Conservation (phyloP, 805 yeast genomes). For the Candida maesae region DNA sequence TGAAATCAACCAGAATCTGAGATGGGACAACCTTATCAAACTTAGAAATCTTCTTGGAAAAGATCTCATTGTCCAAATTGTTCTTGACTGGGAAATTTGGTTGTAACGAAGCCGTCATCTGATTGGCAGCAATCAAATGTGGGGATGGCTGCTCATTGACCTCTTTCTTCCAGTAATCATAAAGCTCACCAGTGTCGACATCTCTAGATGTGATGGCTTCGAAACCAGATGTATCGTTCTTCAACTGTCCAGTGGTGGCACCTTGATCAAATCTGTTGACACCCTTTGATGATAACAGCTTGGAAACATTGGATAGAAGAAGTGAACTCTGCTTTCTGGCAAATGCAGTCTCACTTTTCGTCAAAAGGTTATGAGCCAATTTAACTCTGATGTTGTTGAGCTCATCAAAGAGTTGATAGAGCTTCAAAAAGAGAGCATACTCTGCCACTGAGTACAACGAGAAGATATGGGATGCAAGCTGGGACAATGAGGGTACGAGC, state of each 20-base stretch:
- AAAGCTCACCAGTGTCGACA: slow-evolving; percentile 52
- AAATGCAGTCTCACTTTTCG: slow-evolving; percentile 45
- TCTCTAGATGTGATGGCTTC: slow-evolving; percentile 68
- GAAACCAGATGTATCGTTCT: slow-evolving; percentile 57
- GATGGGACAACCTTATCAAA: slow-evolving; percentile 45
- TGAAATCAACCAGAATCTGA: slow-evolving; percentile 74
- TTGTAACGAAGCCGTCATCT: slow-evolving; percentile 65
- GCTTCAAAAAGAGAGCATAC: slow-evolving; percentile 55
- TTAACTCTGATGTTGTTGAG: slow-evolving; percentile 57
- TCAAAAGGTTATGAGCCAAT: slow-evolving; percentile 46
- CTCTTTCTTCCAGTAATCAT: slow-evolving; percentile 32
- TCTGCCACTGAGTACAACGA: slow-evolving; percentile 71
- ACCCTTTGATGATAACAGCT: slow-evolving; percentile 48
- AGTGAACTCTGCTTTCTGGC: slow-evolving; percentile 51
- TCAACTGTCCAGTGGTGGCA: slow-evolving; percentile 22
- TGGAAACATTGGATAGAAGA: slow-evolving; percentile 55
- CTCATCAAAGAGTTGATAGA: slow-evolving; percentile 48
- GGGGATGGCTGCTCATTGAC: slow-evolving; percentile 39
- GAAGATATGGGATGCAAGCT: slow-evolving; percentile 60
- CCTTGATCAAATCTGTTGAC: slow-evolving; percentile 28
- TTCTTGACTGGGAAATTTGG: slow-evolving; percentile 60
- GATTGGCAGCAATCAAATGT: slow-evolving; percentile 60
- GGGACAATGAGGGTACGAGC: slow-evolving; percentile 51
- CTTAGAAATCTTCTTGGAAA: slow-evolving; percentile 44
- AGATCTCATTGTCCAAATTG: slow-evolving; percentile 32